Percentiles rank a stretch among this genome's conserved stretches.
Evolutionary conservation across 2,329 filamentous ascomycete genomes (phyloP).

Genomic region (Ascochyta koolunga): DNA sequence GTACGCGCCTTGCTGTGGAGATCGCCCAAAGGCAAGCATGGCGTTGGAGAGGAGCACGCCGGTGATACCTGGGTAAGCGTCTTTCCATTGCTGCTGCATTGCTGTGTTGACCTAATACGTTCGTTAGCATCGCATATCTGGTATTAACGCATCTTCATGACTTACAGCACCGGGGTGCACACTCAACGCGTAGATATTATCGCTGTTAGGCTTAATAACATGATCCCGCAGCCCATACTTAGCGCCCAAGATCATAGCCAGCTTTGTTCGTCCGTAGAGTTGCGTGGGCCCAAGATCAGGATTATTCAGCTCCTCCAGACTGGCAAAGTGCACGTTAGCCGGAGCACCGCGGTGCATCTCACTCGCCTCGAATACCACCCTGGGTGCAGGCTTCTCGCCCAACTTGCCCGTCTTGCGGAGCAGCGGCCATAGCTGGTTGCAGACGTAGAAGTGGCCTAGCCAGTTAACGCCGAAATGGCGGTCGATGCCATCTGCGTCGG

Average conservation of each 20-base stretch:
- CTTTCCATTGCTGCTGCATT: slow-evolving; percentile 56
- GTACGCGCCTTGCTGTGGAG: slow-evolving; percentile 53
- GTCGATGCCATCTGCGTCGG: slow-evolving; percentile 48
- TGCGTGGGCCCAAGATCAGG: slow-evolving; percentile 39
- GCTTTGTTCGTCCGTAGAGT: slow-evolving; percentile 52
- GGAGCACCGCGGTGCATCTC: slow-evolving; percentile 51
- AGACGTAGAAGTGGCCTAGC: slow-evolving; percentile 53
- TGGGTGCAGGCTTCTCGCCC: slow-evolving; percentile 43
- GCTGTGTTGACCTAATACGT: slow-evolving; percentile 50
- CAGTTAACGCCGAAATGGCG: slow-evolving; percentile 54
- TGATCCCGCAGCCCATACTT: slow-evolving; percentile 51
- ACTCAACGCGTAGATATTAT: slow-evolving; percentile 50
- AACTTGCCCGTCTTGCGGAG: slow-evolving; percentile 51
- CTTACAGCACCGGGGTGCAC: slow-evolving; percentile 50
- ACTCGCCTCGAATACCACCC: slow-evolving; percentile 52
- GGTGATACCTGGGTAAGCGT: slow-evolving; percentile 52
- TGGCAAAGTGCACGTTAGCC: slow-evolving; percentile 47
- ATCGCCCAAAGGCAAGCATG: slow-evolving; percentile 46
- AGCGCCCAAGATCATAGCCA: slow-evolving; percentile 52
- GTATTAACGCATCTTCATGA: not conserved
- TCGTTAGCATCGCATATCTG: not conserved
- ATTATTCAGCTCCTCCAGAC: slow-evolving; percentile 54
- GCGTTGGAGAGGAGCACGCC: slow-evolving; percentile 48
- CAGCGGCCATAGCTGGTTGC: slow-evolving; percentile 52
- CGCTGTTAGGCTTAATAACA: slow-evolving; percentile 52